A percentile compares a stretch with the other conserved stretches of the same genome.
Evolutionary conservation across 306 rosid genomes (phyloP).

Genomic region (Sicyos edulis): DNA sequence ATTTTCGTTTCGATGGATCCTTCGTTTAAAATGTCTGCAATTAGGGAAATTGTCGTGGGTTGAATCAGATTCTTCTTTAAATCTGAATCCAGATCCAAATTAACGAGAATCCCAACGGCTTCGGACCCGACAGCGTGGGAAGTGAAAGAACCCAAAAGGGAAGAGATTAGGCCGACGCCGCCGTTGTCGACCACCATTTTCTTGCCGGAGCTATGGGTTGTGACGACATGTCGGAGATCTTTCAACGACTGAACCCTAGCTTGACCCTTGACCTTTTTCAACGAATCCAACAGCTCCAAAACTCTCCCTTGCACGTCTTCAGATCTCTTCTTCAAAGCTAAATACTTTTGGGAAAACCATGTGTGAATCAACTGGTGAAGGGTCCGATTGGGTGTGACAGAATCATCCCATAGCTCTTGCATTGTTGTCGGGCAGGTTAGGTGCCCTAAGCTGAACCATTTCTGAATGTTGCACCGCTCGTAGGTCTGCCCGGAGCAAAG

Average conservation of each 20-base stretch:
- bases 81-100: conserved; percentile 37
- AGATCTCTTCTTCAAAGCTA: conserved; percentile 32
- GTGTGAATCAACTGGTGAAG: conserved; percentile 33
- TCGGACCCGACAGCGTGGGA: conserved; percentile 57
- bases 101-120: conserved; percentile 44
- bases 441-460: conserved; percentile 52
- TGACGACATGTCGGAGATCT: conserved; percentile 34
- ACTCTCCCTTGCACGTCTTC: conserved; percentile 42
- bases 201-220: conserved; percentile 29
- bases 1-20: conserved; percentile 54
- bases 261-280: conserved; percentile 48
- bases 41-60: conserved; percentile 37
- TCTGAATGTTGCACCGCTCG: conserved; percentile 45
- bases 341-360: conserved; percentile 42
- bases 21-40: conserved; percentile 51
- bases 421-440: conserved; percentile 50
- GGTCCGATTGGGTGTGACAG: conserved; percentile 41
- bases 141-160: conserved; percentile 47
- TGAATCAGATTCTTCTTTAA: conserved; percentile 35
- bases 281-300: conserved; percentile 30
- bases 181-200: conserved; percentile 30
- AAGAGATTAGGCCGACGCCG: conserved; percentile 34
- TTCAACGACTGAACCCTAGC: conserved; percentile 40
- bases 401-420: conserved; percentile 55
- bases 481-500: conserved; percentile 59